Evolutionary conservation across 176 grass and related monocot species (phyloP).

Genomic region (Oryza brachyantha): DNA sequence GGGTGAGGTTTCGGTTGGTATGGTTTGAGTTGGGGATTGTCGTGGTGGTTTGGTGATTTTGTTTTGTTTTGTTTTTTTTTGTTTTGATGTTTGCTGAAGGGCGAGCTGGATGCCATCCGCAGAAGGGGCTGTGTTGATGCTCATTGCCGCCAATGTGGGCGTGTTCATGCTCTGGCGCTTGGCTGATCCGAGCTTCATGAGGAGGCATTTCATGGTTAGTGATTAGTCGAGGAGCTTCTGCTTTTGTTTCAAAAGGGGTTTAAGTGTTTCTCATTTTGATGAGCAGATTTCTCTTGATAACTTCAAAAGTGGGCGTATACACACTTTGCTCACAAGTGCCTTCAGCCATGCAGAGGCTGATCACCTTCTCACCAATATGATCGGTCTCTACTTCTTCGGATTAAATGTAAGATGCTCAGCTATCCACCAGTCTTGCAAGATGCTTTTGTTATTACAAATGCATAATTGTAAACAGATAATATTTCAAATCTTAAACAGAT

Average conservation of each 20-base stretch:
- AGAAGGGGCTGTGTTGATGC: constrained; percentile 38
- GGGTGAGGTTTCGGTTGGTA: constrained; percentile 37
- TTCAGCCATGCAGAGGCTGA: constrained; percentile 61
- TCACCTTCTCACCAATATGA: constrained; percentile 77
- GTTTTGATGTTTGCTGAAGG: constrained; percentile 41
- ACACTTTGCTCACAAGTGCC: constrained; percentile 77
- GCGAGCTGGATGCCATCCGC: constrained; percentile 33
- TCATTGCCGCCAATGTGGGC: constrained; percentile 64
- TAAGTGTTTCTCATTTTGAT: constrained; percentile 17
- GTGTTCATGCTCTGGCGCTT: constrained; percentile 77
- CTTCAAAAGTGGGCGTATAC: constrained; percentile 73
- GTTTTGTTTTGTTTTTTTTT: too few relatives aligned
- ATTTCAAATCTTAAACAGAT: neutral
- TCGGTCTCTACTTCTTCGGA: constrained; percentile 87
- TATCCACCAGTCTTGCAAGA: neutral
- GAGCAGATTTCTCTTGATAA: constrained; percentile 85
- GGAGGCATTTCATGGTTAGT: constrained; percentile 70
- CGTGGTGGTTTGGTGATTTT: neutral
- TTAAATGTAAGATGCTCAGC: constrained; percentile 49
- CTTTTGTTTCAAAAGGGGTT: neutral
- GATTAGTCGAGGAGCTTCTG: neutral
- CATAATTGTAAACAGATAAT: neutral
- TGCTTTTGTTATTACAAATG: neutral
- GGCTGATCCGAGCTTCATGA: constrained; percentile 63
- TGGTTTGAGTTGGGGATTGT: neutral